These are phyloP conservation scores for Fusarium sp. DNA, from an alignment of 2,329 filamentous ascomycete genomes.

Conservation along the genomic window DNA sequence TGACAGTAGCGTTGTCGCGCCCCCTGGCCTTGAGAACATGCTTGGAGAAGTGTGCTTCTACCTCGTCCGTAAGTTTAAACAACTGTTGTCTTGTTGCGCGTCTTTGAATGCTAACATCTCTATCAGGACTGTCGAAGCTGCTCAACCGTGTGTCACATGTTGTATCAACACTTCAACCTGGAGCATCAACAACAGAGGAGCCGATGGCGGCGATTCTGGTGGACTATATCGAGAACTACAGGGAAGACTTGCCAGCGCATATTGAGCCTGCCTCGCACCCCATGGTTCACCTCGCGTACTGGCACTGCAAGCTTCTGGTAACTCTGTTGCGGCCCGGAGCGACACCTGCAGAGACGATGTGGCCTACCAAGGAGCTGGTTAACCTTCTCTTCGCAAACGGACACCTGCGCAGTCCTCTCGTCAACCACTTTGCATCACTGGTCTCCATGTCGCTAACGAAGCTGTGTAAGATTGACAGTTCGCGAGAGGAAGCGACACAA, in stretches of 20 bases:
- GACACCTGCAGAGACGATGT: constrained; percentile 68
- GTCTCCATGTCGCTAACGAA: constrained; percentile 71
- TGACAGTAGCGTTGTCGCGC: constrained; percentile 70
- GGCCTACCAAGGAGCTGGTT: constrained; percentile 69
- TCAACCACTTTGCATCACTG: constrained; percentile 74
- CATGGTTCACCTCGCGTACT: constrained; percentile 75
- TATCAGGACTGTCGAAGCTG: constrained; percentile 66
- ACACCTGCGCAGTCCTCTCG: constrained; percentile 70
- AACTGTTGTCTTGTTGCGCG: not conserved
- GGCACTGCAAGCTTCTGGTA: constrained; percentile 75
- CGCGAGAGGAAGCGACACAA: constrained; percentile 67
- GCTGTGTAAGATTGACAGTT: constrained; percentile 66
- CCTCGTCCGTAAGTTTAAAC: constrained; percentile 68
- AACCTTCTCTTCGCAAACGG: constrained; percentile 67
- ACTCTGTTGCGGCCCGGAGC: constrained; percentile 69
- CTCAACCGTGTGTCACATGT: constrained; percentile 57
- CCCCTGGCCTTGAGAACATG: constrained; percentile 68
- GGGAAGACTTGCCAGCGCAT: constrained; percentile 70
- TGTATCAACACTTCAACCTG: constrained; percentile 52
- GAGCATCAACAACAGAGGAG: constrained; percentile 50
- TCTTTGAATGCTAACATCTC: constrained; percentile 22
- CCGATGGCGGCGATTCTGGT: constrained; percentile 50
- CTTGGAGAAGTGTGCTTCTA: constrained; percentile 74
- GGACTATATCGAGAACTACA: constrained; percentile 69
- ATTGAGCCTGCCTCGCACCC: constrained; percentile 65